Percentiles rank a stretch among this genome's conserved stretches.
Conservation (phyloP, 305 asterid genomes). For the Withania somnifera region DNA sequence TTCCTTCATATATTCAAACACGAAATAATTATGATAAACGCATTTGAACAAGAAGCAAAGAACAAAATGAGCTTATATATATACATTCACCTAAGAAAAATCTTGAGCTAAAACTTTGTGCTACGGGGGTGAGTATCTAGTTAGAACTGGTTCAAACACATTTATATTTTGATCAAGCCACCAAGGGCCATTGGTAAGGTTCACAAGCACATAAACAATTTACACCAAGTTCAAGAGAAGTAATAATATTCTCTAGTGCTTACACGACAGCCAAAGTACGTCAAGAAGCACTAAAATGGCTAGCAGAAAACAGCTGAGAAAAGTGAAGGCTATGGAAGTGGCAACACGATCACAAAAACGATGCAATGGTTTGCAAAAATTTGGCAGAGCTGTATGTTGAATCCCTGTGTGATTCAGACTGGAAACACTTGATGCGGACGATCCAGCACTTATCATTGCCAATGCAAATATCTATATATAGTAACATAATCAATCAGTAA, state of each 20-base stretch:
- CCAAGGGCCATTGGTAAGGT: not conserved
- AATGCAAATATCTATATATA: constrained; percentile 56
- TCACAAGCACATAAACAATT: not conserved
- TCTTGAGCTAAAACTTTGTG: not conserved
- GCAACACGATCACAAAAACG: constrained; percentile 66
- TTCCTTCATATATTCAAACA: not conserved
- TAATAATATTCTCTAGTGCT: constrained; percentile 3
- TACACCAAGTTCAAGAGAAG: not conserved
- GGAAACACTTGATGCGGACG: constrained; percentile 81
- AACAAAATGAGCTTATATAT: not conserved
- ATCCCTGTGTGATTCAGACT: constrained; percentile 75
- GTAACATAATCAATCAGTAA: not conserved
- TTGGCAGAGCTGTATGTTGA: constrained; percentile 61
- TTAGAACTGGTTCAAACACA: not conserved
- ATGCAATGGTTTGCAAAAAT: constrained; percentile 70
- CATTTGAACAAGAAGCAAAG: not conserved
- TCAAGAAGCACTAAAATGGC: constrained; percentile 56
- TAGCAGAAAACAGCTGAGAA: constrained; percentile 52
- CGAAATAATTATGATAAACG: not conserved
- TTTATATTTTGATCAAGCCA: not conserved
- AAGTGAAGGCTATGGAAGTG: constrained; percentile 55
- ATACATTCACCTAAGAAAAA: not conserved
- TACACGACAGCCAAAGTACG: constrained; percentile 50
- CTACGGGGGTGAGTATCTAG: not conserved
- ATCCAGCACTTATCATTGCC: constrained; percentile 79